Conservation (phyloP, 495 filamentous ascomycete species). For the Cryomyces minteri region DNA sequence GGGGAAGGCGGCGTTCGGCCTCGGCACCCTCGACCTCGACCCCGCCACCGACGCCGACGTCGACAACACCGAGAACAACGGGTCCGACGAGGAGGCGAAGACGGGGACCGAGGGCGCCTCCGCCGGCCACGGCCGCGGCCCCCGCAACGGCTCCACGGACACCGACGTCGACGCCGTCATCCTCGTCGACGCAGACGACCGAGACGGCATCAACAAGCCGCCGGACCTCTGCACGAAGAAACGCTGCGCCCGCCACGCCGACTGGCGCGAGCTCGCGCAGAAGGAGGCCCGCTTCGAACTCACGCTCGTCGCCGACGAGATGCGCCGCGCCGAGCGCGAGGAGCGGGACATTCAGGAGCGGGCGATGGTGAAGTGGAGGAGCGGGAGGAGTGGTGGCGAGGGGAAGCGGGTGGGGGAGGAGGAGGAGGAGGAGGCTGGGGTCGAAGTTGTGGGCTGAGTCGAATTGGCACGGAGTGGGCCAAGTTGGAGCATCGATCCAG, state of each 20-base stretch:
- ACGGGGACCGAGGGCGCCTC: conserved; percentile 1
- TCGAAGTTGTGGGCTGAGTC: neutral
- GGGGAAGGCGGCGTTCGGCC: conserved; percentile 13
- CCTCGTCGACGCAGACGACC: neutral
- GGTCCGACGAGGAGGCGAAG: neutral
- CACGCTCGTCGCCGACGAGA: conserved; percentile 17
- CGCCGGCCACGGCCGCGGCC: neutral
- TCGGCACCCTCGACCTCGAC: conserved; percentile 5
- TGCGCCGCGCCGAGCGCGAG: conserved; percentile 18
- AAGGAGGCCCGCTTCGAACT: conserved; percentile 22
- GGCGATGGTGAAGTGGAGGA: conserved; percentile 10
- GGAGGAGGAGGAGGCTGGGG: neutral
- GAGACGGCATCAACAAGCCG: neutral
- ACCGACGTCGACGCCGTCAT: no score
- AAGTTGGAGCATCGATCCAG: no score
- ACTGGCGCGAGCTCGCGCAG: conserved; percentile 22
- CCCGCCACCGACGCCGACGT: neutral
- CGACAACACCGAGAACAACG: neutral
- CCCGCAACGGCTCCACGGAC: neutral
- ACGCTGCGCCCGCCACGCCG: conserved; percentile 19
- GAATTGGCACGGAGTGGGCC: neutral
- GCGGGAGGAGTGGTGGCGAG: neutral
- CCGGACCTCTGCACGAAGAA: conserved; percentile 16
- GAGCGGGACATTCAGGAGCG: conserved; percentile 17
- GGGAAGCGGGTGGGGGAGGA: neutral